A percentile compares a stretch with the other conserved stretches of the same genome.
These are phyloP conservation scores for Clavispora santaluciae DNA, from an alignment of 805 yeast species.

Conservation along the genomic window DNA sequence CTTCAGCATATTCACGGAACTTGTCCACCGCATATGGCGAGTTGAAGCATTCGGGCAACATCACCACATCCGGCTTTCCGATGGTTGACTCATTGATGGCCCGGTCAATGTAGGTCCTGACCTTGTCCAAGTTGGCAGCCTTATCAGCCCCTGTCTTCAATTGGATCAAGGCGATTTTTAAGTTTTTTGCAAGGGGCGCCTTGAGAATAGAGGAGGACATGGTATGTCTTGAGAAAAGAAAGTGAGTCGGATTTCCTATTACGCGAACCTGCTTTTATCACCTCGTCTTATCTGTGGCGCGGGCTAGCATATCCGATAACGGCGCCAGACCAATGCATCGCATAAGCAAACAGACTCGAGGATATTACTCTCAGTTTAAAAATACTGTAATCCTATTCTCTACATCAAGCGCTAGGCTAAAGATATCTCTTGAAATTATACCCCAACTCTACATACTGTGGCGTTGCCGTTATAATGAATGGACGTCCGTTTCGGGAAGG, in stretches of 20 bases:
- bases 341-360: no score
- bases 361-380: no score
- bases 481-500: no score
- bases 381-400: no score
- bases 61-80: constrained; percentile 57
- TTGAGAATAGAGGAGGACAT: constrained; percentile 20
- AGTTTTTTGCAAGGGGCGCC: constrained; percentile 45
- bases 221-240: constrained; percentile 2
- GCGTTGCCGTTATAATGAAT: no score
- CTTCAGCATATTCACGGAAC: constrained; percentile 83
- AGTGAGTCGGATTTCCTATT: not conserved
- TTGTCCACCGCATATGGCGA: constrained; percentile 89
- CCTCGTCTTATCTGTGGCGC: no score
- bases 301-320: no score
- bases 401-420: no score
- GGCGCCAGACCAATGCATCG: no score
- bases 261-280: no score
- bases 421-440: no score
- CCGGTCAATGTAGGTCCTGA: constrained; percentile 53
- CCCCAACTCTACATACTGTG: no score
- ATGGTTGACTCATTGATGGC: constrained; percentile 44
- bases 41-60: constrained; percentile 94
- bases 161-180: constrained; percentile 83
- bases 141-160: constrained; percentile 80
- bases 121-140: constrained; percentile 67